A percentile compares a stretch with the other conserved stretches of the same genome.
phyloP scores from a whole-genome alignment of 1,139 yeast genomes.

The Taiozyma sp. region DNA sequence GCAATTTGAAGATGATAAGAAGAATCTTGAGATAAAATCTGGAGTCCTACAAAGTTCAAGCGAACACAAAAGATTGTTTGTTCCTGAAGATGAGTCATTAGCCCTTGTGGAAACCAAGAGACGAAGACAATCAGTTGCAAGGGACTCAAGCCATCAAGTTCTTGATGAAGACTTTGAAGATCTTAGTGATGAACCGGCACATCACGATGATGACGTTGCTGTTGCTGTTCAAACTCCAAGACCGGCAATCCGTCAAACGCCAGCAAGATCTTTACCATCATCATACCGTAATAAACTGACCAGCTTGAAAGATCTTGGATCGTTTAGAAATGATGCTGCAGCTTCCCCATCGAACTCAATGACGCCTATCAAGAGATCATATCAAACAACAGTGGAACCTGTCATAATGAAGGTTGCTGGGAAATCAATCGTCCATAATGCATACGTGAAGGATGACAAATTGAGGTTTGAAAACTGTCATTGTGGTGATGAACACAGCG shows the following conservation, averaged over 20 bases:
- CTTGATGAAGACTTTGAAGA: neutral
- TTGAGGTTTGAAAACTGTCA: slow-evolving; percentile 6
- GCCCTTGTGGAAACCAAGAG: neutral
- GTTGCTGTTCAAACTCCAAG: neutral
- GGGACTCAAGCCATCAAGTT: neutral
- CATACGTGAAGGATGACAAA: slow-evolving; percentile 3
- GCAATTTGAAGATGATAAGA: neutral
- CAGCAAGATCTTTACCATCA: neutral
- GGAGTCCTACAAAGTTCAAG: neutral
- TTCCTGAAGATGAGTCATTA: neutral
- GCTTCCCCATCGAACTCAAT: neutral
- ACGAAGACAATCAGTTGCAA: neutral
- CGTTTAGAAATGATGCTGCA: slow-evolving; percentile 3
- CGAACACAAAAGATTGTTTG: neutral
- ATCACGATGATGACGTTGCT: neutral
- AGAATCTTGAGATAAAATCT: neutral
- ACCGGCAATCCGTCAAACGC: neutral
- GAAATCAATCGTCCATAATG: slow-evolving; percentile 3
- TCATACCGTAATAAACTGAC: neutral
- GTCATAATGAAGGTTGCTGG: slow-evolving; percentile 6
- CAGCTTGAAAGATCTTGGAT: slow-evolving; percentile 1
- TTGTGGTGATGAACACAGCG: neutral
- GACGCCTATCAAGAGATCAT: neutral
- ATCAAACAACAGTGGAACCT: slow-evolving; percentile 1
- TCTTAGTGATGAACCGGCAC: neutral